Percentiles rank a stretch among this genome's conserved stretches.
These are phyloP conservation scores for Vicia faba DNA, from an alignment of 306 rosid genomes.

Conservation along the genomic window DNA sequence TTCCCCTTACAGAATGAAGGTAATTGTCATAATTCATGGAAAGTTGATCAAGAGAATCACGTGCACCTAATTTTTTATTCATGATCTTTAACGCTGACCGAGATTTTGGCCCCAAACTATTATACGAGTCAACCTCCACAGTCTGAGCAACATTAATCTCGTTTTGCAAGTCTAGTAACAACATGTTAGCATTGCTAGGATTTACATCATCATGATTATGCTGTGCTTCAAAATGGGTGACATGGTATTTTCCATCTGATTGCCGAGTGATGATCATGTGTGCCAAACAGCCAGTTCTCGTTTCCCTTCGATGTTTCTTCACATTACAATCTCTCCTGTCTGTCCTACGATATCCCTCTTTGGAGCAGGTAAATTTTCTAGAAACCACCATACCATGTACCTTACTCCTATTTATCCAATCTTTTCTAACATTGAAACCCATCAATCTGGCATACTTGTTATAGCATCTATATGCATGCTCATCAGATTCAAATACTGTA, in stretches of 20 bases:
- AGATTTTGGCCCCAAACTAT: conserved; percentile 42
- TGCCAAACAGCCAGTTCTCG: conserved; percentile 74
- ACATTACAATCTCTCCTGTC: conserved; percentile 59
- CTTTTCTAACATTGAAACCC: conserved; percentile 70
- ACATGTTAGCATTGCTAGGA: conserved; percentile 32
- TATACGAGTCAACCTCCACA: conserved; percentile 37
- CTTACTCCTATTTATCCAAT: conserved; percentile 75
- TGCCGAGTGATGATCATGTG: conserved; percentile 72
- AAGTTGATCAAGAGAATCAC: conserved; percentile 50
- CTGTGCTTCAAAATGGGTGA: conserved; percentile 61
- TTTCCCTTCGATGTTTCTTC: conserved; percentile 68
- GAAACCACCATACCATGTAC: conserved; percentile 72
- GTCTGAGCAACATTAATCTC: conserved; percentile 44
- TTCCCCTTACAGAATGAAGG: conserved; percentile 54
- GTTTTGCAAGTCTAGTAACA: conserved; percentile 39
- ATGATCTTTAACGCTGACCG: conserved; percentile 40
- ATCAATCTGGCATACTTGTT: conserved; percentile 56
- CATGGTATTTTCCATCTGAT: conserved; percentile 54
- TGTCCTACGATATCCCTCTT: conserved; percentile 62
- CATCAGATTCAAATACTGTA: conserved; percentile 61
- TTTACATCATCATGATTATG: conserved; percentile 65
- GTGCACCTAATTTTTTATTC: conserved; percentile 39
- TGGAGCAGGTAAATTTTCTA: conserved; percentile 74
- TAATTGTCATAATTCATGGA: conserved; percentile 43
- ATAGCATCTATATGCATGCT: conserved; percentile 61